A percentile compares a stretch with the other conserved stretches of the same genome.
phyloP scores from a whole-genome alignment of 1,284 basidiomycete species.

The Cutaneotrichosporon mucoides region DNA sequence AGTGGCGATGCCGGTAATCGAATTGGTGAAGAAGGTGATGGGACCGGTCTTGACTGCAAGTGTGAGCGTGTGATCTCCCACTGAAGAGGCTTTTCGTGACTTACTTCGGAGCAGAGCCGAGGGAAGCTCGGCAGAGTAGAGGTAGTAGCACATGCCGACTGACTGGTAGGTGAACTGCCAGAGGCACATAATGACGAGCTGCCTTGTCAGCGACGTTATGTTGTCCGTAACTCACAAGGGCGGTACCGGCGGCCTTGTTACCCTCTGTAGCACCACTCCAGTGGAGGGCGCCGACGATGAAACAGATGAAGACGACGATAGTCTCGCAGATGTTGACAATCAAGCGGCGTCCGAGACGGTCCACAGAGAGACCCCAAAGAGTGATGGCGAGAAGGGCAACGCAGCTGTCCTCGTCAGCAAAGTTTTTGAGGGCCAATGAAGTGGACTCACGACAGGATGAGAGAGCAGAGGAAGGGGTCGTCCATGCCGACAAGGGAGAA shows the following conservation, averaged over 20 bases:
- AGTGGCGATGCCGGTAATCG: conserved; percentile 22
- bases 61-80: background rate
- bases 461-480: conserved; percentile 25
- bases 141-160: conserved; percentile 20
- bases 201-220: background rate
- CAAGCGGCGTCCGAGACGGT: conserved; percentile 24
- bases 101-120: conserved; percentile 25
- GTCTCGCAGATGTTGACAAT: conserved; percentile 10
- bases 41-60: conserved; percentile 22
- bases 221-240: background rate
- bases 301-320: conserved; percentile 10
- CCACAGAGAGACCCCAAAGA: conserved; percentile 11
- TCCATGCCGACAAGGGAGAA: conserved; percentile 22
- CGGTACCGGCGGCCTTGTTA: conserved; percentile 15
- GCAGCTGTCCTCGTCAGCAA: background rate
- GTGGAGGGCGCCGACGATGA: conserved; percentile 21
- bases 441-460: conserved; percentile 17
- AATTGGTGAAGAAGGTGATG: conserved; percentile 22
- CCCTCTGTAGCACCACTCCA: conserved; percentile 19
- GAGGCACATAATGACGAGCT: conserved; percentile 24
- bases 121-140: conserved; percentile 28
- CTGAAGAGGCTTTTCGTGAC: background rate
- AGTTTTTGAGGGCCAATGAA: no score
- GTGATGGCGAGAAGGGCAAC: conserved; percentile 15
- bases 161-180: conserved; percentile 24